These are phyloP conservation scores for Aspergillus quadricinctus DNA, from an alignment of 2,329 filamentous ascomycete species.

Conservation along the genomic window DNA sequence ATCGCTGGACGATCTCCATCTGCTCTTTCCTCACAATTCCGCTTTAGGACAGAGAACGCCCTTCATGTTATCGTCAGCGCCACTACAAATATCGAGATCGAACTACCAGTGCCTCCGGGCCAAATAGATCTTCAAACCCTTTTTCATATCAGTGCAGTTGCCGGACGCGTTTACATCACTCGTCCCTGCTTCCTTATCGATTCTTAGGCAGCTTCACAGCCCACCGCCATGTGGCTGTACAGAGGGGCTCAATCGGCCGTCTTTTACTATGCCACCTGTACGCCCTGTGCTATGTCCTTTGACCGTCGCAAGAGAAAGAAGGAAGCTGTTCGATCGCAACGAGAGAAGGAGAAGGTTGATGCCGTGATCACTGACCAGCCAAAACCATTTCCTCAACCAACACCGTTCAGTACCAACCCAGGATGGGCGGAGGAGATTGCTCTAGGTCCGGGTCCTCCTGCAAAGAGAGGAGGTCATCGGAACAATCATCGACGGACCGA, in stretches of 20 bases:
- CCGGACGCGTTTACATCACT: not conserved
- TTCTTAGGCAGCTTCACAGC: constrained; percentile 12
- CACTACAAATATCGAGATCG: constrained; percentile 20
- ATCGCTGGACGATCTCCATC: constrained; percentile 27
- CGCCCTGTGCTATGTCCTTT: constrained; percentile 63
- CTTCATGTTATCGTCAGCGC: constrained; percentile 33
- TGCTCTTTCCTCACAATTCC: constrained; percentile 8
- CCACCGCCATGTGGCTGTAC: constrained; percentile 42
- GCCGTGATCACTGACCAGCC: constrained; percentile 61
- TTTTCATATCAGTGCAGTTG: constrained; percentile 1
- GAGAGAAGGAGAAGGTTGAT: constrained; percentile 61
- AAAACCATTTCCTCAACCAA: constrained; percentile 69
- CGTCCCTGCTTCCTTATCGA: constrained; percentile 4
- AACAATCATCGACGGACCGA: constrained; percentile 52
- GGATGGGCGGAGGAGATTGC: constrained; percentile 85
- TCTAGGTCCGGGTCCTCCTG: constrained; percentile 70
- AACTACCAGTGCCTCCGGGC: constrained; percentile 21
- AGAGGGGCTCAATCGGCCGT: constrained; percentile 47
- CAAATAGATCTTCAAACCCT: constrained; percentile 18
- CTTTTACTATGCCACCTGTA: constrained; percentile 48
- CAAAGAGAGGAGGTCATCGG: constrained; percentile 50
- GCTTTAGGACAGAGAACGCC: constrained; percentile 18
- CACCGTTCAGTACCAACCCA: constrained; percentile 77
- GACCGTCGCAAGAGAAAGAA: constrained; percentile 67
- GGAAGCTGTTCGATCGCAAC: constrained; percentile 64